Evolutionary conservation across 2,329 filamentous ascomycete genomes (phyloP), one percentile per base, ranked within the genome.

Genomic region (Trichoderma brevicompactum): DNA sequence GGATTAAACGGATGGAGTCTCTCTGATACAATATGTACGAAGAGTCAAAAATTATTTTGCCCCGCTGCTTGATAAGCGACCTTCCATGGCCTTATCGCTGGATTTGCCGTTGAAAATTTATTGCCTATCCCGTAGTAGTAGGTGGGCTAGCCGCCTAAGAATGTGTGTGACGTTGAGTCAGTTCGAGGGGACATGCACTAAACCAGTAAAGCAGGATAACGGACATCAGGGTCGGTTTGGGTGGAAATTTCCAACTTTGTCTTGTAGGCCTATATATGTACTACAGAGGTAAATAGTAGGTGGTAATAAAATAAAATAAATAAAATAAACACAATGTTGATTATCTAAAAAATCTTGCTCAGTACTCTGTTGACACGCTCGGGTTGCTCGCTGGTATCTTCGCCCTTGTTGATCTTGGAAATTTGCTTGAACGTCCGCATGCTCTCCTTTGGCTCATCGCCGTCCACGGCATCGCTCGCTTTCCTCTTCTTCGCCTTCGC

Each of bases 381-480:
- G 2, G 84, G 80, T 72, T 85, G 85, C 59, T 80, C 78, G 56
- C 77, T 77, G 10, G 74, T 74, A 55, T 72, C 75, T 55, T 72
- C 77, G 69, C 79, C 79, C 75, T 84, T 87, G 66, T 79, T 78
- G 62, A 83, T 86, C 68, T 87, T 79, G 65, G 84, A 78, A 65
- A 85, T 87, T 79, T 93, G 91, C 75, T 85, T 87, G 75, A 93
- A 92, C 36, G 87, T 85, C 69, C 75, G 77, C 71, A 68, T 69
- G 69, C 67, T 67, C 68, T 68, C 69, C 68, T 67, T 60, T 67
- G 54, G 68, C 64, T 48, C 69, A 70, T 65, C 70, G 44, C 52
- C 65, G 4, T 67, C 68, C 34, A 68, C 72, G n/a, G 67, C 70
- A 7, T 69, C 72, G 3, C 67, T 70, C 10, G 70, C 72, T 77